Percentiles rank a stretch among this genome's conserved stretches.
These are phyloP conservation scores for Nepenthes alata DNA, from an alignment of 179 eudicot species.

Conservation along the genomic window DNA sequence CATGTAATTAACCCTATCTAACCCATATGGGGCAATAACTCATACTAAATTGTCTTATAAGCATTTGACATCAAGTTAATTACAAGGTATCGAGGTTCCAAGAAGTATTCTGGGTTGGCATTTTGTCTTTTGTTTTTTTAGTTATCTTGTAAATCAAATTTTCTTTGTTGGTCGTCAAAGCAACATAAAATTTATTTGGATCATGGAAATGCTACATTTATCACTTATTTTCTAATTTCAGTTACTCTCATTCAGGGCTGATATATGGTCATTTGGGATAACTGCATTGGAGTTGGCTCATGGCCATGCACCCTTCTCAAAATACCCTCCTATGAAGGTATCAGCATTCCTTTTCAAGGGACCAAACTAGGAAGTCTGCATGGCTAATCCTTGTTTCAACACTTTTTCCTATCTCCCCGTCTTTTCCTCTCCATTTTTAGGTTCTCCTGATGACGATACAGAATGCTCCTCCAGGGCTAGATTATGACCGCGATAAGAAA, in stretches of 20 bases:
- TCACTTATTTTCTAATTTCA: neutral
- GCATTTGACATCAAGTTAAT: too few relatives aligned
- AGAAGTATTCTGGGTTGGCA: too few relatives aligned
- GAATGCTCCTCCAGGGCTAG: constrained; percentile 99
- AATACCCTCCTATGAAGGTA: constrained; percentile 99
- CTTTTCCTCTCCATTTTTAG: constrained; percentile 21
- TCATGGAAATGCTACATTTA: neutral
- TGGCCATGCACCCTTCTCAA: constrained; percentile 99
- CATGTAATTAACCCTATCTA: too few relatives aligned
- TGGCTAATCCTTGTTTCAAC: constrained; percentile 4
- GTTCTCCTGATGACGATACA: constrained; percentile 96
- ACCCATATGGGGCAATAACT: too few relatives aligned
- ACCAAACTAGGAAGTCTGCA: neutral
- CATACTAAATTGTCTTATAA: too few relatives aligned
- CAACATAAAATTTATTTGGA: neutral
- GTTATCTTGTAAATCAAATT: neutral
- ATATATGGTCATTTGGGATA: constrained; percentile 98
- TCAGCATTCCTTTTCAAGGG: neutral
- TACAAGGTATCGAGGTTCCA: too few relatives aligned
- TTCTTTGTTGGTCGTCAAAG: neutral
- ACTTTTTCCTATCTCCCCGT: neutral
- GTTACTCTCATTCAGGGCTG: constrained; percentile 51
- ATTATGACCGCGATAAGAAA: constrained; percentile 91
- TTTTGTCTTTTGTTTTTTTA: too few relatives aligned
- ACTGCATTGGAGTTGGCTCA: constrained; percentile 98